Conservation (phyloP, 1,139 yeast genomes). For the Zygosaccharomyces sapae region DNA sequence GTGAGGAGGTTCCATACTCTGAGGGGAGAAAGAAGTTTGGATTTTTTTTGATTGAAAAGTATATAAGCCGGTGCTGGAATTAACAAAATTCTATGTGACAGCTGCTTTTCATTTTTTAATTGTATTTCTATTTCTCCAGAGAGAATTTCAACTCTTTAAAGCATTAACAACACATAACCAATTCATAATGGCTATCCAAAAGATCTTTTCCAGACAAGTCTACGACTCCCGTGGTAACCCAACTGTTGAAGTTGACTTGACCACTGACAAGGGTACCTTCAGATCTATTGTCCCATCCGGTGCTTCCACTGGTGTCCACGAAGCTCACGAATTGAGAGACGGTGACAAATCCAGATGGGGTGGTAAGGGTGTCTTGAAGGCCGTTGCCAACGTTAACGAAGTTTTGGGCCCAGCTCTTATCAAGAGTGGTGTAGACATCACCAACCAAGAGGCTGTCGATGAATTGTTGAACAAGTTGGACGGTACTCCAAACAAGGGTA, state of each 20-base stretch:
- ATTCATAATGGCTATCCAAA: conserved; percentile 49
- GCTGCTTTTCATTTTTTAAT: not conserved
- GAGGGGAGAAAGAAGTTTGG: conserved; percentile 1
- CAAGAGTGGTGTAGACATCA: conserved; percentile 67
- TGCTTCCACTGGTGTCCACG: conserved; percentile 93
- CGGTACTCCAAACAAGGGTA: conserved; percentile 91
- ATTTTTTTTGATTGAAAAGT: not conserved
- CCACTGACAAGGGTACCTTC: conserved; percentile 82
- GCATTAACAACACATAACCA: conserved; percentile 12
- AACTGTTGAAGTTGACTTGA: conserved; percentile 89
- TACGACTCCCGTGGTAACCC: conserved; percentile 99
- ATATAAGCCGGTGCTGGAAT: not conserved
- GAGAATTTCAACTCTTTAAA: not conserved
- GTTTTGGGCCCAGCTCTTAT: conserved; percentile 84
- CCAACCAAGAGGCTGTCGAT: conserved; percentile 75
- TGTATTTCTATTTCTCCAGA: not conserved
- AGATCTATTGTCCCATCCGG: conserved; percentile 96
- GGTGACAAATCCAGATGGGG: conserved; percentile 90
- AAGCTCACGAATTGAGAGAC: conserved; percentile 94
- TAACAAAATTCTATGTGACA: not conserved
- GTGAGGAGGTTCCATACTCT: conserved; percentile 2
- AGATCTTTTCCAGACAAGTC: conserved; percentile 85
- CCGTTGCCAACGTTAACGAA: conserved; percentile 86
- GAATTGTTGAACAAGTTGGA: conserved; percentile 72
- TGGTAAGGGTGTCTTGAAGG: conserved; percentile 93